Conservation (phyloP, 306 rosid genomes). For the Sicyos edulis region DNA sequence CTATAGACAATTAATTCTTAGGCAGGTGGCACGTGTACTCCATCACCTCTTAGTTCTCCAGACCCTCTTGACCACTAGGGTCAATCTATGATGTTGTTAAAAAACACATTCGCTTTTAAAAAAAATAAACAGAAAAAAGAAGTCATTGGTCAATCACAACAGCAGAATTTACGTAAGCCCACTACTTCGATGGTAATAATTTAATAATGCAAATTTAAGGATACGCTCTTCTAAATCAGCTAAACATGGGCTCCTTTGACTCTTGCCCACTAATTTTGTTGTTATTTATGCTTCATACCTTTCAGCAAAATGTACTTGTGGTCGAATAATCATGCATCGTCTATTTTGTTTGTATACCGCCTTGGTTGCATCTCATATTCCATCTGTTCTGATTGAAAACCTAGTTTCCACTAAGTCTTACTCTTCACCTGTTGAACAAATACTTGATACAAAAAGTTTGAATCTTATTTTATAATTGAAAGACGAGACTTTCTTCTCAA, state of each 20-base stretch:
- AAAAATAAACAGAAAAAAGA: neutral
- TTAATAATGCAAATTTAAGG: neutral
- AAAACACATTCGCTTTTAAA: neutral
- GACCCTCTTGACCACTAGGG: too few relatives aligned
- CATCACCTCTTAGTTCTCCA: too few relatives aligned
- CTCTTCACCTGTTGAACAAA: neutral
- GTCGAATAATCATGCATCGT: neutral
- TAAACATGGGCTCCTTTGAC: neutral
- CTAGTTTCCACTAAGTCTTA: neutral
- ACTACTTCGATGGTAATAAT: neutral
- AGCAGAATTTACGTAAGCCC: neutral
- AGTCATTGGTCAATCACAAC: neutral
- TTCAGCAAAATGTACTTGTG: neutral
- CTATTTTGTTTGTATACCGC: neutral
- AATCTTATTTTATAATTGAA: constrained; percentile 2
- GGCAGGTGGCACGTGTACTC: too few relatives aligned
- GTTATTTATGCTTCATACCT: neutral
- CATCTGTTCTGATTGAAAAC: neutral
- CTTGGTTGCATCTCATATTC: neutral
- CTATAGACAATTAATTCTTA: too few relatives aligned
- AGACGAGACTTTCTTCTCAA: constrained; percentile 15
- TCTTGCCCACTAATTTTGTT: neutral
- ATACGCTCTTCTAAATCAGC: neutral
- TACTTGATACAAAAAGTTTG: neutral
- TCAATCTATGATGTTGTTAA: neutral